Evolutionary conservation across 2,329 filamentous ascomycete species (phyloP).

Genomic region (Fusarium transvaalense): DNA sequence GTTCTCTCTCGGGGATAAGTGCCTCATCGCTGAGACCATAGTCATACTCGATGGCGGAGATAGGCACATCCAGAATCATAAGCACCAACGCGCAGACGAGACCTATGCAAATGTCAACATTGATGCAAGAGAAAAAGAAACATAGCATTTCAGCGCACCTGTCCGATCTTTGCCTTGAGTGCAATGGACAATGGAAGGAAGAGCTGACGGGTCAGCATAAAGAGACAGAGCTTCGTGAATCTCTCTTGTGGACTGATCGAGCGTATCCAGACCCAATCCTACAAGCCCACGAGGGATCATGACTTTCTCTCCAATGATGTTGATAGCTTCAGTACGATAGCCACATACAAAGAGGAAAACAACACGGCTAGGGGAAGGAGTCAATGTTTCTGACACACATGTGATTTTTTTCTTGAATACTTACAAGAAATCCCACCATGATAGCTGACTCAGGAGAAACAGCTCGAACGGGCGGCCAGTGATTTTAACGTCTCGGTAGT

Average conservation of each 20-base stretch:
- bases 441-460: slow-evolving; percentile 74
- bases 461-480: slow-evolving; percentile 79
- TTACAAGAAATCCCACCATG: slow-evolving; percentile 75
- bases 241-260: slow-evolving; percentile 75
- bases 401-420: slow-evolving; percentile 33
- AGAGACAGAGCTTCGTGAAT: slow-evolving; percentile 59
- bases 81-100: slow-evolving; percentile 77
- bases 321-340: slow-evolving; percentile 76
- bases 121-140: no score
- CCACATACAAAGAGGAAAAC: slow-evolving; percentile 73
- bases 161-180: slow-evolving; percentile 88
- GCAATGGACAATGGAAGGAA: slow-evolving; percentile 82
- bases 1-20: slow-evolving; percentile 71
- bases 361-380: slow-evolving; percentile 55
- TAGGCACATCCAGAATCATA: slow-evolving; percentile 70
- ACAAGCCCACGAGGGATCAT: slow-evolving; percentile 79
- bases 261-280: slow-evolving; percentile 76
- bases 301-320: slow-evolving; percentile 75
- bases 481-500: slow-evolving; percentile 77
- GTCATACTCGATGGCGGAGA: slow-evolving; percentile 74
- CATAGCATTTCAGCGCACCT: slow-evolving; percentile 36
- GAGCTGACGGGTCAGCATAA: slow-evolving; percentile 54
- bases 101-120: slow-evolving; percentile 63
- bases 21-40: slow-evolving; percentile 75
- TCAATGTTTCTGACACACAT: neutral